These are phyloP conservation scores for Mortierella sp. DNA, from an alignment of 371 early-diverging fungal species.

Conservation along the genomic window DNA sequence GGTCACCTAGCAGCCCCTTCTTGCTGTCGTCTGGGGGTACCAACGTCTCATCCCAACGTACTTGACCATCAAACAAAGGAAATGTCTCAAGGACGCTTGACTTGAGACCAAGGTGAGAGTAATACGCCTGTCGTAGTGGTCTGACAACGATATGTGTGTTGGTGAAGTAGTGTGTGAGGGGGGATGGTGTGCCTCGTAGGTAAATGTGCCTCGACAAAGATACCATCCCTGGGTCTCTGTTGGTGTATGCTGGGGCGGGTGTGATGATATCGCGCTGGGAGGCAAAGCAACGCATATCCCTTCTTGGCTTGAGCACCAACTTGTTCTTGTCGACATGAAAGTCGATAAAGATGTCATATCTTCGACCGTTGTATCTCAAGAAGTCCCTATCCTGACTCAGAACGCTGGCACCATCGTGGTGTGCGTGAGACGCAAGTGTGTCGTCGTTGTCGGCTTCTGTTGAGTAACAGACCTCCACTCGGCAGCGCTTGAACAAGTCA, in stretches of 20 bases:
- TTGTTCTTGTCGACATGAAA: constrained; percentile 2
- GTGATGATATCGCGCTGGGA: constrained; percentile 7
- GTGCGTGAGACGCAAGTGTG: constrained; percentile 11
- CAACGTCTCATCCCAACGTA: constrained; percentile 4
- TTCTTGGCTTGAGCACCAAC: constrained; percentile 6
- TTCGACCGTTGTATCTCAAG: constrained; percentile 5
- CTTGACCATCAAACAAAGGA: constrained; percentile 6
- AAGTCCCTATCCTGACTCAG: constrained; percentile 12
- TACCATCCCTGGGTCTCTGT: constrained; percentile 9
- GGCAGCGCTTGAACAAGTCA: constrained; percentile 5
- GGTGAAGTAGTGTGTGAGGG: constrained; percentile 9
- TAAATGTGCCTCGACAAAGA: constrained; percentile 9
- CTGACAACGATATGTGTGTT: constrained; percentile 11
- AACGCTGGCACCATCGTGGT: constrained; percentile 9
- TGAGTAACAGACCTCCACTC: constrained; percentile 12
- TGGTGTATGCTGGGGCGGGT: constrained; percentile 2
- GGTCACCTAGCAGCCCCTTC: constrained; percentile 7
- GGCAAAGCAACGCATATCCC: constrained; percentile 1
- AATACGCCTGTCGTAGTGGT: constrained; percentile 12
- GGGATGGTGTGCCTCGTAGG: constrained; percentile 11
- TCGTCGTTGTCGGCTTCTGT: constrained; percentile 10
- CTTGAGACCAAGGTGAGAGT: constrained; percentile 7
- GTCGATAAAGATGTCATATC: constrained; percentile 4
- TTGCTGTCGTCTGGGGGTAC: constrained; percentile 5
- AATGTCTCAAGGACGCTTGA: constrained; percentile 2